These are phyloP conservation scores for Beauveria sp. DNA, from an alignment of 2,329 filamentous ascomycete genomes.

Conservation along the genomic window DNA sequence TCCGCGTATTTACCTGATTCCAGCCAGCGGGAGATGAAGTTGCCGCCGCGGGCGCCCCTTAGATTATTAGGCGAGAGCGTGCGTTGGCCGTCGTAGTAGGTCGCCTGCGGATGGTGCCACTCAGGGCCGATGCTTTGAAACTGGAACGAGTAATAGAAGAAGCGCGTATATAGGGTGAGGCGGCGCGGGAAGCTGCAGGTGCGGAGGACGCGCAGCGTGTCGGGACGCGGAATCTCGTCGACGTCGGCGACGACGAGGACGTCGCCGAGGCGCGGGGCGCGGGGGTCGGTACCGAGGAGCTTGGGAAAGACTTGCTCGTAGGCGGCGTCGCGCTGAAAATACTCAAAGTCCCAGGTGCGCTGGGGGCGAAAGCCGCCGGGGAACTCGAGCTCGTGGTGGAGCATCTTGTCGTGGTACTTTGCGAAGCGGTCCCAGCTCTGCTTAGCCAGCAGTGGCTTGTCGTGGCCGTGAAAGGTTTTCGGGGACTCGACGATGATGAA, in stretches of 20 bases:
- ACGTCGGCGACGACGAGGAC: slow-evolving; percentile 53
- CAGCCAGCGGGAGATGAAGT: background rate
- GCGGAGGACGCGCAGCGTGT: slow-evolving; percentile 38
- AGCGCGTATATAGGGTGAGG: slow-evolving; percentile 41
- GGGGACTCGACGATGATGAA: slow-evolving; percentile 55
- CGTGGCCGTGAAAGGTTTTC: slow-evolving; percentile 49
- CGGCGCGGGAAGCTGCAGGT: slow-evolving; percentile 44
- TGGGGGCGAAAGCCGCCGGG: slow-evolving; percentile 29
- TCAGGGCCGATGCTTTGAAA: slow-evolving; percentile 31
- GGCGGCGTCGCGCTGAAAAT: slow-evolving; percentile 38
- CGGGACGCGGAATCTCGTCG: slow-evolving; percentile 50
- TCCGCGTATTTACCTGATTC: slow-evolving; percentile 33
- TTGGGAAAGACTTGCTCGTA: slow-evolving; percentile 41
- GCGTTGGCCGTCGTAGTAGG: slow-evolving; percentile 33
- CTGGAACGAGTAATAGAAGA: slow-evolving; percentile 53
- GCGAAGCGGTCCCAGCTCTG: slow-evolving; percentile 44
- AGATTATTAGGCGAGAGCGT: slow-evolving; percentile 23
- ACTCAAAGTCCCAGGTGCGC: slow-evolving; percentile 41
- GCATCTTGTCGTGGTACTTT: slow-evolving; percentile 39
- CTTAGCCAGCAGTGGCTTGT: slow-evolving; percentile 46
- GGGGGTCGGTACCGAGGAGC: slow-evolving; percentile 29
- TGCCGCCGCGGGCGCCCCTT: slow-evolving; percentile 23
- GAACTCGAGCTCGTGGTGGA: slow-evolving; percentile 45
- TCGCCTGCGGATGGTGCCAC: slow-evolving; percentile 55
- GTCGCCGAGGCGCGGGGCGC: slow-evolving; percentile 38